Conservation (phyloP, 306 rosid genomes). For the Glycine tomentella region DNA sequence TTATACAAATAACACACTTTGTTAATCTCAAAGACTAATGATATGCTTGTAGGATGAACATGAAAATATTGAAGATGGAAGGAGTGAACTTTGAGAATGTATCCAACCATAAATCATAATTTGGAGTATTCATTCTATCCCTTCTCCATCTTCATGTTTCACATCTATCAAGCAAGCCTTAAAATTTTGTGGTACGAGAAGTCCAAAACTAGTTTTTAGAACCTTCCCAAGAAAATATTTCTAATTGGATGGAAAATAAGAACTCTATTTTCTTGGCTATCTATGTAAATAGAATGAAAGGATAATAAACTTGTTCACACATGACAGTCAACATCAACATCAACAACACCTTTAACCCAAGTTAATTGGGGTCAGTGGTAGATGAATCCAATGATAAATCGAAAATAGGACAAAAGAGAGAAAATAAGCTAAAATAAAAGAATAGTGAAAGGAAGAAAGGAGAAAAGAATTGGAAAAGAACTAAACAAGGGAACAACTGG, state of each 20-base stretch:
- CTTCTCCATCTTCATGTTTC: background rate
- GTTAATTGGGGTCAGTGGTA: too few relatives aligned
- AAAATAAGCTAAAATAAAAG: too few relatives aligned
- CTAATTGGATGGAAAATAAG: background rate
- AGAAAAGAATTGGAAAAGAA: too few relatives aligned
- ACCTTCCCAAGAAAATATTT: background rate
- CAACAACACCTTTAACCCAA: too few relatives aligned
- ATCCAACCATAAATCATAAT: background rate
- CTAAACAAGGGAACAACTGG: too few relatives aligned
- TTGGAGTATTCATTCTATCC: background rate
- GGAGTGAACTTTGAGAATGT: slow-evolving; percentile 16
- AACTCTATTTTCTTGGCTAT: background rate
- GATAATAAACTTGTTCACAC: slow-evolving; percentile 11
- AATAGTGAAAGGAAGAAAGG: too few relatives aligned
- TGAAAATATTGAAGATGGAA: background rate
- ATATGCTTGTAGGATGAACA: background rate
- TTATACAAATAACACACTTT: background rate
- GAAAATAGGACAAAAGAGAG: too few relatives aligned
- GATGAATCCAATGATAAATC: too few relatives aligned
- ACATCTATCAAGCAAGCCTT: background rate
- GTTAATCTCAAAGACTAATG: background rate
- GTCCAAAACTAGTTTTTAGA: background rate
- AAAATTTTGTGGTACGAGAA: background rate
- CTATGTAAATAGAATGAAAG: background rate
- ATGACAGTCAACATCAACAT: too few relatives aligned